These are phyloP conservation scores for Schizosaccharomyces octosporus DNA, from an alignment of 805 yeast species.

Conservation along the genomic window DNA sequence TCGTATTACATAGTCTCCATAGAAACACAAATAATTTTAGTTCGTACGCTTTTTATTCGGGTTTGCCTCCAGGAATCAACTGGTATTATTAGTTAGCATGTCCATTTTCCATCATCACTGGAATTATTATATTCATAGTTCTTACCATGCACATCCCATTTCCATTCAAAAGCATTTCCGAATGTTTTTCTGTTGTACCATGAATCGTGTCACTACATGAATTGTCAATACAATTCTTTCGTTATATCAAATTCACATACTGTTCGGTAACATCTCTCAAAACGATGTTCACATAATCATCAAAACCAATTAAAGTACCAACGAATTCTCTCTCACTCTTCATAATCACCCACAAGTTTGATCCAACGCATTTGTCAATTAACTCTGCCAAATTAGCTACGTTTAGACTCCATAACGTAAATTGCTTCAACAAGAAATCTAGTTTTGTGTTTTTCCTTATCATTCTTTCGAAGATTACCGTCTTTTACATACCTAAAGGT, in stretches of 20 bases:
- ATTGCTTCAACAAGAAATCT: not conserved
- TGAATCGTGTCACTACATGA: slow-evolving; percentile 5
- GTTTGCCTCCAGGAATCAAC: not conserved
- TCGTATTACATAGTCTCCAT: too few species aligned
- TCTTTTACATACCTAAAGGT: not conserved
- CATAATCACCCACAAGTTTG: slow-evolving; percentile 49
- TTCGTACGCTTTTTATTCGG: not conserved
- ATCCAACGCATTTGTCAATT: slow-evolving; percentile 69
- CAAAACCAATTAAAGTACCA: slow-evolving; percentile 82
- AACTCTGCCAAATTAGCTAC: slow-evolving; percentile 33
- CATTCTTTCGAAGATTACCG: too few species aligned
- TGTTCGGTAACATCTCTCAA: not conserved
- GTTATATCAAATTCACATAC: not conserved
- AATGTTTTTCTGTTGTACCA: slow-evolving; percentile 9
- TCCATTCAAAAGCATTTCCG: slow-evolving; percentile 18
- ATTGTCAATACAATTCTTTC: not conserved
- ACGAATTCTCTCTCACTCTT: slow-evolving; percentile 33
- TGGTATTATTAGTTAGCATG: not conserved
- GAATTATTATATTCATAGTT: not conserved
- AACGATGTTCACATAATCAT: slow-evolving; percentile 51
- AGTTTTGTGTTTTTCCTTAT: too few species aligned
- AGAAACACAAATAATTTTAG: not conserved
- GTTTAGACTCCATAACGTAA: slow-evolving; percentile 16
- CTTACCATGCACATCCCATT: slow-evolving; percentile 17
- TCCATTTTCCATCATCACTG: not conserved